phyloP scores from a whole-genome alignment of 148 eudicot species.

The Fagopyrum homotropicum region DNA sequence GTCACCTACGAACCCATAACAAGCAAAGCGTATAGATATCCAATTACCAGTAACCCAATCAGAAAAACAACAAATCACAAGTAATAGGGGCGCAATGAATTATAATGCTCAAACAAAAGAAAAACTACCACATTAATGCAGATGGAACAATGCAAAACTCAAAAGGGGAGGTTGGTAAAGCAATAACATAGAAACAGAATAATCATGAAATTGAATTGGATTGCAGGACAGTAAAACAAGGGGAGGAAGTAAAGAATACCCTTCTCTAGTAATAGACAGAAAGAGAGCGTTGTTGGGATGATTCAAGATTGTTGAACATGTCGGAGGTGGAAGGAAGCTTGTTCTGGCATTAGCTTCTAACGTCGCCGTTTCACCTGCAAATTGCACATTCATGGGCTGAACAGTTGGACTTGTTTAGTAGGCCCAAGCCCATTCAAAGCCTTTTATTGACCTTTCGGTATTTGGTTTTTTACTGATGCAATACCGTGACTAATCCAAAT shows the following conservation, averaged over 20 bases:
- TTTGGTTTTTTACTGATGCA: background rate
- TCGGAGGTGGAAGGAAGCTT: constrained; percentile 3
- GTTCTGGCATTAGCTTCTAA: background rate
- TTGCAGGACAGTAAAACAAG: background rate
- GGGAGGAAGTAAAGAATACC: constrained; percentile 9
- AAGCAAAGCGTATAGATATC: background rate
- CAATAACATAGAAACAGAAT: background rate
- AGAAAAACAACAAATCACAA: background rate
- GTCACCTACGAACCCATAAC: background rate
- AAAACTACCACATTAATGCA: background rate
- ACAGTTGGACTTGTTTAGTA: background rate
- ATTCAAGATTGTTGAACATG: background rate
- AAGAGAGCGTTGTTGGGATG: background rate
- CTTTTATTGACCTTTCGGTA: background rate
- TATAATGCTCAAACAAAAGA: background rate
- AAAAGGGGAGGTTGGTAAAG: background rate
- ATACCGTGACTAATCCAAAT: no score
- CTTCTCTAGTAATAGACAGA: background rate
- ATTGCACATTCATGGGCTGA: background rate
- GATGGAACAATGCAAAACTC: background rate
- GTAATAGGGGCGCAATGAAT: background rate
- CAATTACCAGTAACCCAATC: background rate
- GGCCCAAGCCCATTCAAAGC: background rate
- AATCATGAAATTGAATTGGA: constrained; percentile 7
- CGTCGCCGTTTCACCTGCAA: background rate